Evolutionary conservation across 2,329 filamentous ascomycete genomes (phyloP).

Genomic region (Lecanicillium sp.): DNA sequence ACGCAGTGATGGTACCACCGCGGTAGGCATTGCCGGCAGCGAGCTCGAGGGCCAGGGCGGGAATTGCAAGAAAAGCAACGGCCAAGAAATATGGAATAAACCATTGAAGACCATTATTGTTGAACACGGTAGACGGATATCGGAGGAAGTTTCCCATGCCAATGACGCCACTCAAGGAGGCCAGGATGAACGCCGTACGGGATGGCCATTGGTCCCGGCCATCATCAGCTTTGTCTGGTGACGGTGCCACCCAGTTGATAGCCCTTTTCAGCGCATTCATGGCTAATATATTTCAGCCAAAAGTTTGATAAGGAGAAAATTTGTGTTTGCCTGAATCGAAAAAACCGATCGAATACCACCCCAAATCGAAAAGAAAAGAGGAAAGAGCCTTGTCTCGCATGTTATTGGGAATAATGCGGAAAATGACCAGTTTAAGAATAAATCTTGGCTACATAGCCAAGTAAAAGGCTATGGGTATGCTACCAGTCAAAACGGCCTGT

Average conservation of each 20-base stretch:
- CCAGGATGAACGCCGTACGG: constrained; percentile 1
- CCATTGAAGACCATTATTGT: constrained; percentile 48
- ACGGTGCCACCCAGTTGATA: constrained; percentile 2
- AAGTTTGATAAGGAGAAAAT: no score
- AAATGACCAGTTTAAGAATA: no score
- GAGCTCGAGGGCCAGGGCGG: constrained; percentile 44
- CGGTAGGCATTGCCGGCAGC: constrained; percentile 60
- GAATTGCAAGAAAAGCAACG: constrained; percentile 43
- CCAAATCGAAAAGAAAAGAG: no score
- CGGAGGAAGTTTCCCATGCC: constrained; percentile 46
- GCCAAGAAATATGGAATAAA: constrained; percentile 48
- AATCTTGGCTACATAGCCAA: no score
- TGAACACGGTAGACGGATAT: constrained; percentile 47
- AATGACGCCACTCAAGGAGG: constrained; percentile 36
- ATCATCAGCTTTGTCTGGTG: constrained; percentile 5
- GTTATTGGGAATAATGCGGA: no score
- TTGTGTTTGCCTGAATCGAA: no score
- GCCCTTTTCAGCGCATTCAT: constrained; percentile 3
- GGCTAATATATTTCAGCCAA: no score
- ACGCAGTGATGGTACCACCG: constrained; percentile 42
- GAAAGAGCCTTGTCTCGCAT: no score
- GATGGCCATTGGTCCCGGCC: constrained; percentile 5
- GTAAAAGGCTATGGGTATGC: no score
- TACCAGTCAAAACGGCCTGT: no score
- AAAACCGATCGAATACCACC: no score